Percentiles rank a stretch among this genome's conserved stretches.
Conservation (phyloP, 176 grass and related monocot genomes). For the Triticum urartu region DNA sequence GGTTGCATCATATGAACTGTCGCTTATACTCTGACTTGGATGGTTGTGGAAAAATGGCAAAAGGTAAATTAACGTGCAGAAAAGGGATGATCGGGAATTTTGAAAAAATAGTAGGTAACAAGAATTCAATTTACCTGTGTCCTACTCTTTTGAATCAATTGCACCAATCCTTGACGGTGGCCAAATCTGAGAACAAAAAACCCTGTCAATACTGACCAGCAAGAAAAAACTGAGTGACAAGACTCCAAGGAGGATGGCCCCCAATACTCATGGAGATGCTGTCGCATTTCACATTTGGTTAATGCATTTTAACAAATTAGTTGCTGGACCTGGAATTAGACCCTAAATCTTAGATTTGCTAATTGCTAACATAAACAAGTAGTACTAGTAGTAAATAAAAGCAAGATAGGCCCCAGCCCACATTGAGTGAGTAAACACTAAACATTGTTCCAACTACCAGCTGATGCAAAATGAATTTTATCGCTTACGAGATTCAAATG, state of each 20-base stretch:
- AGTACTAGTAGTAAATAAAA: too few species aligned
- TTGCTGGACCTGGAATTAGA: too few species aligned
- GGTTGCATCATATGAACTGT: not conserved
- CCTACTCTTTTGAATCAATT: constrained; percentile 40
- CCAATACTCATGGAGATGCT: not conserved
- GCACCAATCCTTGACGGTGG: constrained; percentile 43
- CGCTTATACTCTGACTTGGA: not conserved
- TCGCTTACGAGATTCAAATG: not conserved
- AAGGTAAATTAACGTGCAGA: not conserved
- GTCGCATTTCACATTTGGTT: constrained; percentile 5
- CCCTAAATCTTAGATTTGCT: too few species aligned
- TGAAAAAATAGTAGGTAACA: not conserved
- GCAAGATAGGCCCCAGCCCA: too few species aligned
- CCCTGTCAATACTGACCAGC: constrained; percentile 1
- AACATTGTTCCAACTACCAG: not conserved
- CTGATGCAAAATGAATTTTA: not conserved
- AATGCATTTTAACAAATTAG: too few species aligned
- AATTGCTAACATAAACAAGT: too few species aligned
- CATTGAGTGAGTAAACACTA: too few species aligned
- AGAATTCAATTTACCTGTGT: constrained; percentile 16
- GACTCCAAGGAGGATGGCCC: not conserved
- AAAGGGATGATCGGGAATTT: not conserved
- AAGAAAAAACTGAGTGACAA: not conserved
- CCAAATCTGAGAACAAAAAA: constrained; percentile 49
- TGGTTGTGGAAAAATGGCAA: not conserved